A percentile compares a stretch with the other conserved stretches of the same genome.
phyloP scores from a whole-genome alignment of 495 filamentous ascomycete species.

The Filosporella fistucella region DNA sequence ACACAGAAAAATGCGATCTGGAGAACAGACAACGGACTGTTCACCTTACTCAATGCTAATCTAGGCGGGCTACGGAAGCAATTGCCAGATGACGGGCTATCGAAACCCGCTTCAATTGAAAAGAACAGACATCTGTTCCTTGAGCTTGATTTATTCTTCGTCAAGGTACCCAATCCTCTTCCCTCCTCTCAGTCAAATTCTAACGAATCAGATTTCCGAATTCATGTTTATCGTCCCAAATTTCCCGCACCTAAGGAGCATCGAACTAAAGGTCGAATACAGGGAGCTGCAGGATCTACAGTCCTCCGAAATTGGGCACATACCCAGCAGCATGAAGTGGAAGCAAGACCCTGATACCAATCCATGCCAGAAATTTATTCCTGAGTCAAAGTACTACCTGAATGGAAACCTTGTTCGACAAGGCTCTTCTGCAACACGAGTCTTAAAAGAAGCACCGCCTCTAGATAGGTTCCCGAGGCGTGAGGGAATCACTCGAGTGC shows the following conservation, averaged over 20 bases:
- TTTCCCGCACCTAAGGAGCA: conserved; percentile 60
- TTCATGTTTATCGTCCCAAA: conserved; percentile 69
- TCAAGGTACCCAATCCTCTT: conserved; percentile 49
- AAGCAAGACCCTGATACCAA: conserved; percentile 43
- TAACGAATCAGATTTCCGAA: conserved; percentile 53
- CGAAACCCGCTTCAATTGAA: conserved; percentile 8
- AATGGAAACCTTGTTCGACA: conserved; percentile 35
- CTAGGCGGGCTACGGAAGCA: conserved; percentile 8
- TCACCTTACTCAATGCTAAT: conserved; percentile 35
- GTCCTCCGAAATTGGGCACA: conserved; percentile 23
- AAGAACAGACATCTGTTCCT: conserved; percentile 36
- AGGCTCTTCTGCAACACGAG: conserved; percentile 28
- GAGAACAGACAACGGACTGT: conserved; percentile 43
- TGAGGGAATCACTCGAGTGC: conserved; percentile 34
- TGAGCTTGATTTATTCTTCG: conserved; percentile 65
- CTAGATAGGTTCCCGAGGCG: conserved; percentile 38
- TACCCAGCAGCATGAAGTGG: conserved; percentile 38
- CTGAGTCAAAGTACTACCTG: conserved; percentile 20
- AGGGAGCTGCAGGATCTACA: conserved; percentile 33
- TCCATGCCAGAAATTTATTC: conserved; percentile 14
- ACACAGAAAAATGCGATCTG: conserved; percentile 44
- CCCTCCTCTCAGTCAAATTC: not conserved
- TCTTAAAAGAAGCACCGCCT: conserved; percentile 37
- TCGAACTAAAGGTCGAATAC: conserved; percentile 51
- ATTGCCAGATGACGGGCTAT: conserved; percentile 1